Conservation (phyloP, 2,329 filamentous ascomycete genomes). For the Knufia petricola region DNA sequence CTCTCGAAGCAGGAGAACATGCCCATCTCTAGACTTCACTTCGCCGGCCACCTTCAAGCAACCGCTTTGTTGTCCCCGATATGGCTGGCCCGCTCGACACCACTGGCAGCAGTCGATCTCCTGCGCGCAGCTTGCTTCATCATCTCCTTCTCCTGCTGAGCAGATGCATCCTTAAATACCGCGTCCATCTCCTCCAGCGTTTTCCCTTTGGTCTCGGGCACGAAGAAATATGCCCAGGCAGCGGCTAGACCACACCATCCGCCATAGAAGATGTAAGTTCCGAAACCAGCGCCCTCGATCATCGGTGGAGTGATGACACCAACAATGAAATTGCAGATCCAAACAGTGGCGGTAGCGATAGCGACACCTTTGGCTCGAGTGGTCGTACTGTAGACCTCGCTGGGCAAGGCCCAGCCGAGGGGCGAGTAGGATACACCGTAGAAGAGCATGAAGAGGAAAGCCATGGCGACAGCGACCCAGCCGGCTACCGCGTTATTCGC, state of each 20-base stretch:
- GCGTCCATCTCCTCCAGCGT: conserved; percentile 69
- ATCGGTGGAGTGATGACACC: conserved; percentile 57
- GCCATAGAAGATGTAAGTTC: conserved; percentile 73
- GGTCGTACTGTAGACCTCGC: conserved; percentile 55
- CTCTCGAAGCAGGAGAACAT: too few relatives aligned
- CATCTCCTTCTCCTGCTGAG: too few relatives aligned
- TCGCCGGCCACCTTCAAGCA: too few relatives aligned
- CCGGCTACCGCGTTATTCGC: conserved; percentile 41
- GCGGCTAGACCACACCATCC: conserved; percentile 60
- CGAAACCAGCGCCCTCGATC: conserved; percentile 48
- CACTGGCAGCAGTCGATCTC: too few relatives aligned
- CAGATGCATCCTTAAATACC: conserved; percentile 72
- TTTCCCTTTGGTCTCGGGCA: conserved; percentile 64
- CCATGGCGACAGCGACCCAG: conserved; percentile 30
- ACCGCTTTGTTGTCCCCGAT: too few relatives aligned
- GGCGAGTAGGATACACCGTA: conserved; percentile 26
- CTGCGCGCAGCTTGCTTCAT: too few relatives aligned
- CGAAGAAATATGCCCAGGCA: conserved; percentile 61
- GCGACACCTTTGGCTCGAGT: conserved; percentile 57
- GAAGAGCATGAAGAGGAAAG: background rate
- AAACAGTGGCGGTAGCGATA: conserved; percentile 54
- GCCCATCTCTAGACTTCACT: too few relatives aligned
- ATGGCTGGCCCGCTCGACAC: too few relatives aligned
- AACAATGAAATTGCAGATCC: conserved; percentile 56
- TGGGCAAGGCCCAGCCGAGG: conserved; percentile 33